Conservation (phyloP, 208 protist species). For the Tetramitus jugosus region DNA sequence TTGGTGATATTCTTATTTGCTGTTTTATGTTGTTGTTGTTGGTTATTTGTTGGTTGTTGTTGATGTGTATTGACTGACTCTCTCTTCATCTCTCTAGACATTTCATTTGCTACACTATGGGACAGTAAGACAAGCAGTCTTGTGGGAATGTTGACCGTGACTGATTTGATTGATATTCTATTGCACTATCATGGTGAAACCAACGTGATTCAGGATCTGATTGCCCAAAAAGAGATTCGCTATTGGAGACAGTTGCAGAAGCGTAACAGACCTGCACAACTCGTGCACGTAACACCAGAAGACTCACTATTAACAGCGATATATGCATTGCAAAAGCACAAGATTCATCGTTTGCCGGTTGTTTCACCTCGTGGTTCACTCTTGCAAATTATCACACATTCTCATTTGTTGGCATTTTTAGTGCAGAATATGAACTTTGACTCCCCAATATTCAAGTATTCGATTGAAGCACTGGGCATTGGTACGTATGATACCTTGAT, state of each 20-base stretch:
- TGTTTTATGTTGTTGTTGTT: no score
- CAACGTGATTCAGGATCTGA: constrained; percentile 3
- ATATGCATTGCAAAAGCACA: background rate
- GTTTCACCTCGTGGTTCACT: background rate
- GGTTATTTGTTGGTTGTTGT: no score
- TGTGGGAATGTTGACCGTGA: constrained; percentile 24
- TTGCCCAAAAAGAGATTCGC: constrained; percentile 5
- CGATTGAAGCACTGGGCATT: constrained; percentile 11
- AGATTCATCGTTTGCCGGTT: constrained; percentile 7
- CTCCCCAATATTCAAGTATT: background rate
- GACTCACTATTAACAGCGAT: background rate
- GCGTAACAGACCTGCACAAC: background rate
- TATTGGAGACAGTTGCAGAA: constrained; percentile 21
- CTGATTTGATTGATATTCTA: constrained; percentile 25
- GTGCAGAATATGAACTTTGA: constrained; percentile 7
- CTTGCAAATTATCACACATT: constrained; percentile 22
- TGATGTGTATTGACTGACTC: no score
- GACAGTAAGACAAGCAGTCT: constrained; percentile 8
- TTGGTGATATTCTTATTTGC: no score
- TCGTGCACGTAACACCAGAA: constrained; percentile 2
- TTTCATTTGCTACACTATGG: constrained; percentile 20
- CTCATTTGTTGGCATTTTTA: background rate
- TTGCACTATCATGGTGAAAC: background rate
- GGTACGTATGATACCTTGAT: constrained; percentile 6
- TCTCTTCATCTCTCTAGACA: background rate